These are phyloP conservation scores for Didymella lethalis DNA, from an alignment of 2,329 filamentous ascomycete genomes.

Conservation along the genomic window DNA sequence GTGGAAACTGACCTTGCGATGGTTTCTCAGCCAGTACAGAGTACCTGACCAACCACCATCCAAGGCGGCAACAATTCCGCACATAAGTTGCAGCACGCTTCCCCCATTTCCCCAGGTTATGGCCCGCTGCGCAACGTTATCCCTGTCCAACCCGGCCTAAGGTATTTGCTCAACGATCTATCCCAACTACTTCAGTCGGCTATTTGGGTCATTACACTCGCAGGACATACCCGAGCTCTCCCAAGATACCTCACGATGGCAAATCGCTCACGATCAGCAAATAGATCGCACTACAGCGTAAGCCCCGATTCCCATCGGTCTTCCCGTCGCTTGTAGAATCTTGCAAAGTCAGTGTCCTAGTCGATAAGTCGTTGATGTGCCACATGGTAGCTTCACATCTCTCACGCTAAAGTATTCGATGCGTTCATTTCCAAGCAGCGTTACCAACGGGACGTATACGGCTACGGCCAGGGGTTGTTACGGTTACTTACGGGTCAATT, in stretches of 20 bases:
- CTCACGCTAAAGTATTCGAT: neutral
- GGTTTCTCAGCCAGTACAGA: neutral
- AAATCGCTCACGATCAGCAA: neutral
- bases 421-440: too few relatives aligned
- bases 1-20: too few relatives aligned
- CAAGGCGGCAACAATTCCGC: neutral
- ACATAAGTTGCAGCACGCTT: neutral
- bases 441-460: too few relatives aligned
- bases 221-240: neutral
- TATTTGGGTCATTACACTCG: neutral
- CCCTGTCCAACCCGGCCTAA: neutral
- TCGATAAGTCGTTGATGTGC: neutral
- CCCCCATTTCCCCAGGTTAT: neutral
- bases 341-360: neutral
- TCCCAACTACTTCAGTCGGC: neutral
- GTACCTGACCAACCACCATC: neutral
- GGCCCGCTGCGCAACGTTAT: neutral
- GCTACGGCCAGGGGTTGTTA: too few relatives aligned
- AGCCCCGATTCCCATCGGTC: neutral
- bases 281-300: neutral
- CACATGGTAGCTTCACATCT: constrained; percentile 5
- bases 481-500: too few relatives aligned
- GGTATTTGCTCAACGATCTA: neutral
- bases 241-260: neutral
- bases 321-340: neutral